These are phyloP conservation scores for Paraurostyla sp. DNA, from an alignment of 73 alveolate genomes.

Conservation along the genomic window DNA sequence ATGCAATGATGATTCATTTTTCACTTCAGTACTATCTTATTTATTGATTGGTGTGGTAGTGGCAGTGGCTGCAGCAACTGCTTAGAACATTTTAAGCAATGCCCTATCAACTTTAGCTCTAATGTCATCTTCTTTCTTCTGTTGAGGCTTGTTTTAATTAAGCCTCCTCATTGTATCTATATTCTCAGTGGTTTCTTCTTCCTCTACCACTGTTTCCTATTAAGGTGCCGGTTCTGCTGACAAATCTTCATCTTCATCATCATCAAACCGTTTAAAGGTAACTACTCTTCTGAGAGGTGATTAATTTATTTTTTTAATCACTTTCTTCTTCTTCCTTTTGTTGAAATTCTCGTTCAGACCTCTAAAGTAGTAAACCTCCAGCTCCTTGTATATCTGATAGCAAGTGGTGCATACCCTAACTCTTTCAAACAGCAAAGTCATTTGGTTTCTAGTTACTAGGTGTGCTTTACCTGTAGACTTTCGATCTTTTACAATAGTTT, in stretches of 20 bases:
- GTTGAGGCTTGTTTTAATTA: background rate
- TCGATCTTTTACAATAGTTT: conserved; percentile 40
- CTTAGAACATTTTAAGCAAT: conserved; percentile 1
- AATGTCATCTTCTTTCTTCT: background rate
- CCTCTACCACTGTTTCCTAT: too few species aligned
- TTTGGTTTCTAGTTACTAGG: conserved; percentile 12
- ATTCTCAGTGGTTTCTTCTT: too few species aligned
- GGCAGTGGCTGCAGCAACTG: too few species aligned
- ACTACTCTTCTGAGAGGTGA: background rate
- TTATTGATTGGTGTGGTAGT: too few species aligned
- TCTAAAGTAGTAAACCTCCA: conserved; percentile 41
- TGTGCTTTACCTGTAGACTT: background rate
- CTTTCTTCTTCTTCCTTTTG: background rate
- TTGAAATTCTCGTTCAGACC: background rate
- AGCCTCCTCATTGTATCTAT: conserved; percentile 18
- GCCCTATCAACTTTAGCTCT: conserved; percentile 23
- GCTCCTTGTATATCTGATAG: conserved; percentile 23
- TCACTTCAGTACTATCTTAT: too few species aligned
- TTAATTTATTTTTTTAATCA: background rate
- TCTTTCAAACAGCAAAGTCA: conserved; percentile 3
- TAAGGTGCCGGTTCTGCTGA: too few species aligned
- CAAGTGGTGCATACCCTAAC: conserved; percentile 52
- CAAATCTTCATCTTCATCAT: background rate
- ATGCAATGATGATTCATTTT: too few species aligned
- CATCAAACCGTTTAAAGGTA: background rate